phyloP scores from a whole-genome alignment of 305 asterid species.

The Coffea humblotiana region DNA sequence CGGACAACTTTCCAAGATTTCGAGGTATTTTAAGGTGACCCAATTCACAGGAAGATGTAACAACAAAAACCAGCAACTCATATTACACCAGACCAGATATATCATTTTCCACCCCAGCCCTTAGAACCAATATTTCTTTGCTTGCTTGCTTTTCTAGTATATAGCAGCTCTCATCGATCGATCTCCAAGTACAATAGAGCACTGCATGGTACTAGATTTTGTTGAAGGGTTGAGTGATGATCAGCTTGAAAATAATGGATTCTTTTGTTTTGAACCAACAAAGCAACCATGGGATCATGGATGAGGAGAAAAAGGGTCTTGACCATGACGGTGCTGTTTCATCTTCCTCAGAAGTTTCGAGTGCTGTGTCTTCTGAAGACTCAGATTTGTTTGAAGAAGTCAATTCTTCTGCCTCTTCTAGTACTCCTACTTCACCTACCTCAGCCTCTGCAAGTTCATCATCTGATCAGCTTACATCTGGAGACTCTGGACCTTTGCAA shows the following conservation, averaged over 20 bases:
- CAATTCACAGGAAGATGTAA: background rate
- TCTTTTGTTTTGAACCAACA: constrained; percentile 19
- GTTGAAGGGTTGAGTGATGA: constrained; percentile 16
- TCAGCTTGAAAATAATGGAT: constrained; percentile 26
- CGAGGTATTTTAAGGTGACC: background rate
- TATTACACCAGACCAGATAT: too few species aligned
- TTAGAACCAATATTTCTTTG: background rate
- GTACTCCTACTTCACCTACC: constrained; percentile 19
- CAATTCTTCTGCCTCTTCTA: constrained; percentile 10
- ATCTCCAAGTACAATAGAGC: background rate
- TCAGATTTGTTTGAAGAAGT: constrained; percentile 38
- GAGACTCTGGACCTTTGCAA: constrained; percentile 35
- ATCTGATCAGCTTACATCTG: constrained; percentile 4
- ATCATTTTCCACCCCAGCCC: too few species aligned
- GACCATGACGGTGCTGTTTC: constrained; percentile 9
- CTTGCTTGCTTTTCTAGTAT: background rate
- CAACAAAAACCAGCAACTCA: background rate
- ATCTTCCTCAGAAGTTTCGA: constrained; percentile 20
- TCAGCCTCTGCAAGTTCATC: constrained; percentile 24
- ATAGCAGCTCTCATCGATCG: too few species aligned
- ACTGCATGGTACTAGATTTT: constrained; percentile 30
- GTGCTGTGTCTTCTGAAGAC: constrained; percentile 26
- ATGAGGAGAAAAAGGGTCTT: background rate
- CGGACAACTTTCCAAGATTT: background rate
- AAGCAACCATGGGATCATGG: constrained; percentile 42